phyloP scores from a whole-genome alignment of 345 rosid genomes.

The Clausena lansium region DNA sequence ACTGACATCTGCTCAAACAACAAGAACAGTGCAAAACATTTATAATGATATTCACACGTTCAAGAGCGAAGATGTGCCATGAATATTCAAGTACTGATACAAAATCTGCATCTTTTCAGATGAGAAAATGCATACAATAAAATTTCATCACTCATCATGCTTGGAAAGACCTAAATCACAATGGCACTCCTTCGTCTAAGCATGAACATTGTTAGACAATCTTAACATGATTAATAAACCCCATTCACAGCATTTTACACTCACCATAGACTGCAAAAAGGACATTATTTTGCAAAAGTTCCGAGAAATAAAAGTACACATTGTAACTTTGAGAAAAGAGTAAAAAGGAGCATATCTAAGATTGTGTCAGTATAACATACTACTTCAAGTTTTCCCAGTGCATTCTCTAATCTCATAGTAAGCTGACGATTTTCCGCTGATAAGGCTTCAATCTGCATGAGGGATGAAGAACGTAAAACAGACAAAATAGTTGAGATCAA shows the following conservation, averaged over 20 bases:
- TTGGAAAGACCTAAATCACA: background rate
- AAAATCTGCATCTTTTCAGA: background rate
- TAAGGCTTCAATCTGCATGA: conserved; percentile 32
- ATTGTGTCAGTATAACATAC: conserved; percentile 19
- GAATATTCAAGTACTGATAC: background rate
- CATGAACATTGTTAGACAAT: background rate
- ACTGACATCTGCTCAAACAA: background rate
- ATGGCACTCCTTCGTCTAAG: background rate
- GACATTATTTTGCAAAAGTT: background rate
- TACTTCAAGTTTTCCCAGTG: conserved; percentile 29
- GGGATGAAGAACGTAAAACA: background rate
- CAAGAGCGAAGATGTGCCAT: background rate
- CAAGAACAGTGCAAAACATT: too few relatives aligned
- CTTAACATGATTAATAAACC: background rate
- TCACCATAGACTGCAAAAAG: background rate
- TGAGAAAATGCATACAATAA: background rate
- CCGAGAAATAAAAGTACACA: background rate
- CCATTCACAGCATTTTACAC: background rate
- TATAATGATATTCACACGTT: background rate
- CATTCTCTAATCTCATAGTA: conserved; percentile 28
- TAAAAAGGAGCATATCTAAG: background rate
- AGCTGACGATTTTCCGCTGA: conserved; percentile 30
- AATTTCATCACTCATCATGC: background rate
- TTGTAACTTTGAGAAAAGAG: background rate
- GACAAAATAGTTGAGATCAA: background rate